phyloP scores from a whole-genome alignment of 73 alveolate genomes.

The Uronychia setigera region DNA sequence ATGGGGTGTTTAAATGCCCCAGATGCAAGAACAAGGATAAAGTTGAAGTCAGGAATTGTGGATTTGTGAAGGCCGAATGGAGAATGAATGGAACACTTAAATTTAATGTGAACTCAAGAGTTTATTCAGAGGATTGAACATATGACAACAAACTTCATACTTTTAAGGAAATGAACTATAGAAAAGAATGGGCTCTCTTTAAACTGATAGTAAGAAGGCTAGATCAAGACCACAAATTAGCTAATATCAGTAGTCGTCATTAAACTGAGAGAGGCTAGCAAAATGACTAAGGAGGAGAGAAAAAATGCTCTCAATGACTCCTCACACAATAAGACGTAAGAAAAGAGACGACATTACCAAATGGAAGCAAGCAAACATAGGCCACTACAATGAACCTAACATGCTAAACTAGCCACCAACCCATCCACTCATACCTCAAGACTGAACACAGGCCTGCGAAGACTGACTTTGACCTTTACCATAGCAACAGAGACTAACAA shows the following conservation, averaged over 20 bases:
- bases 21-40: slow-evolving; percentile 31
- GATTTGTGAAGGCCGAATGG: slow-evolving; percentile 69
- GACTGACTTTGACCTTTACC: neutral
- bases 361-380: no score
- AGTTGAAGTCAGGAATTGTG: slow-evolving; percentile 43
- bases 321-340: neutral
- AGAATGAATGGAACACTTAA: slow-evolving; percentile 44
- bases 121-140: slow-evolving; percentile 50
- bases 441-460: neutral
- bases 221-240: neutral
- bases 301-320: neutral
- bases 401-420: no score
- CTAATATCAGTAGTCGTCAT: neutral
- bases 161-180: slow-evolving; percentile 57
- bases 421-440: no score
- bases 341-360: no score
- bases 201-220: neutral
- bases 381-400: no score
- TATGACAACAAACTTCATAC: slow-evolving; percentile 55
- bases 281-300: neutral
- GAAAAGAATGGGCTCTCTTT: slow-evolving; percentile 30
- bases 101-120: slow-evolving; percentile 20
- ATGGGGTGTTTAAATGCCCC: slow-evolving; percentile 45
- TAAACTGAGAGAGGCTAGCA: neutral
- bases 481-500: neutral